phyloP scores from a whole-genome alignment of 83 land plant species.

The Diphasiastrum complanatum region DNA sequence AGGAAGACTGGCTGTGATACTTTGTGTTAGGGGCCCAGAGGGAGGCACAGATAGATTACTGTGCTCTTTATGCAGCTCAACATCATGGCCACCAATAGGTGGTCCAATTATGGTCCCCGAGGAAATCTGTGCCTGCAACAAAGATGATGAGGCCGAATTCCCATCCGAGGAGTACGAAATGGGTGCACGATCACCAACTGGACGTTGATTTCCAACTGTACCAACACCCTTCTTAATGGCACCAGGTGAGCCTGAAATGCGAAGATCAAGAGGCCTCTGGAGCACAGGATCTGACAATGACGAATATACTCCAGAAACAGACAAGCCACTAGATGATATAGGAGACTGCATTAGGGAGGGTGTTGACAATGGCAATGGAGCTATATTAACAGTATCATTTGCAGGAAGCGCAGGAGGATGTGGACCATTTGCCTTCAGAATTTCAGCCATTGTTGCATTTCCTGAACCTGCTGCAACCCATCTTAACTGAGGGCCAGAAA shows the following conservation, averaged over 20 bases:
- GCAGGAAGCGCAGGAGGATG: slow-evolving; percentile 6
- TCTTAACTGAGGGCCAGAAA: slow-evolving; percentile 18
- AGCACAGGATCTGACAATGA: slow-evolving; percentile 25
- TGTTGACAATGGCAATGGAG: neutral
- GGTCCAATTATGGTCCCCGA: neutral
- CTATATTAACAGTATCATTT: neutral
- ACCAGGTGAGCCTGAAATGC: slow-evolving; percentile 4
- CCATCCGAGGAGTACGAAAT: neutral
- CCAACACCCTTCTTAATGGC: slow-evolving; percentile 18
- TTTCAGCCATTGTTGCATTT: slow-evolving; percentile 33
- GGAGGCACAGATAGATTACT: too few relatives aligned
- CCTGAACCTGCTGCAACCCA: slow-evolving; percentile 21
- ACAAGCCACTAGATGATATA: neutral
- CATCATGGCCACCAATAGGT: too few relatives aligned
- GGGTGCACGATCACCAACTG: slow-evolving; percentile 11
- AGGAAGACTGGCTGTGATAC: too few relatives aligned
- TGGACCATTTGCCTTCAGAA: slow-evolving; percentile 19
- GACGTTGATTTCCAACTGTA: slow-evolving; percentile 19
- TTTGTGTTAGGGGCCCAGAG: too few relatives aligned
- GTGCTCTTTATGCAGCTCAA: too few relatives aligned
- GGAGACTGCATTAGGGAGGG: neutral
- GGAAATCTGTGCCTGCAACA: neutral
- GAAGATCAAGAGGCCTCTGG: slow-evolving; percentile 13
- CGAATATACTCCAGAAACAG: slow-evolving; percentile 19
- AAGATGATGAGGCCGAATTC: neutral